Evolutionary conservation across 805 yeast genomes (phyloP).

Genomic region (Wickerhamomyces tratensis): DNA sequence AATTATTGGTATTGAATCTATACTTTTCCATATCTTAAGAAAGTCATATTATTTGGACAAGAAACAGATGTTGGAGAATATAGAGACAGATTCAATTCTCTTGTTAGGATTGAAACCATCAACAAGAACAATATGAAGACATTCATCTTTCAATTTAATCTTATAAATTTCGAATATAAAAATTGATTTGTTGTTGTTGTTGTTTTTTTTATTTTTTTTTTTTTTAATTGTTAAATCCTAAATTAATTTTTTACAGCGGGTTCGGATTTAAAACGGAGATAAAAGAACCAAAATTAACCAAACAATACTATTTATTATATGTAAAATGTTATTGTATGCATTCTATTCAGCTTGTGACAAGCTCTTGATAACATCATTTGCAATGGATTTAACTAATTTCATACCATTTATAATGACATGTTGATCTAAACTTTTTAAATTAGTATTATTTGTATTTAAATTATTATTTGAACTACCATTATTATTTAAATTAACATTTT

Average conservation of each 20-base stretch:
- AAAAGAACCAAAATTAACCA: no score
- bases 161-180: no score
- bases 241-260: no score
- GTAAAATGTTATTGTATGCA: no score
- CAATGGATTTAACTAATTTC: constrained; percentile 48
- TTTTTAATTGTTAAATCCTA: no score
- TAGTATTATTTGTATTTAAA: constrained; percentile 30
- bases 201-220: no score
- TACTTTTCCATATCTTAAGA: constrained; percentile 15
- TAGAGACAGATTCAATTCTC: neutral
- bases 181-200: no score
- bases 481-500: constrained; percentile 53
- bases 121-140: no score
- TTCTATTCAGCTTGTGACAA: neutral
- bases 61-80: constrained; percentile 18
- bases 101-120: neutral
- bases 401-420: constrained; percentile 40
- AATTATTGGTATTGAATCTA: neutral
- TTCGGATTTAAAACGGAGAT: no score
- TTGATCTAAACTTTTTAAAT: constrained; percentile 47
- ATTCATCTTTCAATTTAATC: no score
- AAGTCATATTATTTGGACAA: constrained; percentile 16
- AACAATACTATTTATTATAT: no score
- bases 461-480: constrained; percentile 34
- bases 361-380: constrained; percentile 43